phyloP scores from a whole-genome alignment of 495 filamentous ascomycete species.

The Lophium mytilinum region DNA sequence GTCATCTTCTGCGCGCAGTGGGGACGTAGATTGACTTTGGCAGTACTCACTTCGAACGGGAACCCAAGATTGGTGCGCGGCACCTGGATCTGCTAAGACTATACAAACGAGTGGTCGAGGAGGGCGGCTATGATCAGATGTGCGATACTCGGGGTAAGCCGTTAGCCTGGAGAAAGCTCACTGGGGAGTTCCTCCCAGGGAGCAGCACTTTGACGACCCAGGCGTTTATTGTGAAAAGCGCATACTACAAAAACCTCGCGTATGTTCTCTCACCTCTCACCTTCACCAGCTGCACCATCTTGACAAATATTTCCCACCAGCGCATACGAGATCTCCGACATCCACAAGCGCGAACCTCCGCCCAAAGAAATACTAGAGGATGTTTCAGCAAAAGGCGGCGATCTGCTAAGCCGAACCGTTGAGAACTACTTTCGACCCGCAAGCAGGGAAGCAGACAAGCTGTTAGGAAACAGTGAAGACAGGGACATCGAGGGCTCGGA shows the following conservation, averaged over 20 bases:
- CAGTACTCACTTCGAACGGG: slow-evolving; percentile 59
- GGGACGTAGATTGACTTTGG: slow-evolving; percentile 1
- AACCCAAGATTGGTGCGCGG: slow-evolving; percentile 63
- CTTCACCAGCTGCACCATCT: neutral
- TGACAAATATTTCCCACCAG: slow-evolving; percentile 27
- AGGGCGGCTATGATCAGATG: slow-evolving; percentile 74
- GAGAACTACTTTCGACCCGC: slow-evolving; percentile 55
- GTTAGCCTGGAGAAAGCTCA: slow-evolving; percentile 68
- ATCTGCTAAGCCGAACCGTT: slow-evolving; percentile 63
- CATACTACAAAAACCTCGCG: slow-evolving; percentile 77
- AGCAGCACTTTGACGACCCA: slow-evolving; percentile 59
- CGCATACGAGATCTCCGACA: slow-evolving; percentile 69
- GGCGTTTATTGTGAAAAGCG: slow-evolving; percentile 68
- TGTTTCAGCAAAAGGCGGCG: slow-evolving; percentile 63
- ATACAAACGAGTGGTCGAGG: slow-evolving; percentile 58
- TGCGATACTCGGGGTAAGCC: slow-evolving; percentile 57
- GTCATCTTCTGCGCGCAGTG: slow-evolving; percentile 14
- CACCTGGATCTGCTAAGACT: slow-evolving; percentile 63
- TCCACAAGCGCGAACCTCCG: slow-evolving; percentile 65
- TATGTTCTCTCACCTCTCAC: slow-evolving; percentile 18
- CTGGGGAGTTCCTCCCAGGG: slow-evolving; percentile 53
- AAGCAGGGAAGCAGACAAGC: slow-evolving; percentile 30
- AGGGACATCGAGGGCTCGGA: slow-evolving; percentile 34
- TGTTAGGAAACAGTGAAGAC: slow-evolving; percentile 25
- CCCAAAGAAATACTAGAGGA: slow-evolving; percentile 76